A percentile compares a stretch with the other conserved stretches of the same genome.
Conservation (phyloP, 1,284 basidiomycete species). For the Boletellus deceptivus region DNA sequence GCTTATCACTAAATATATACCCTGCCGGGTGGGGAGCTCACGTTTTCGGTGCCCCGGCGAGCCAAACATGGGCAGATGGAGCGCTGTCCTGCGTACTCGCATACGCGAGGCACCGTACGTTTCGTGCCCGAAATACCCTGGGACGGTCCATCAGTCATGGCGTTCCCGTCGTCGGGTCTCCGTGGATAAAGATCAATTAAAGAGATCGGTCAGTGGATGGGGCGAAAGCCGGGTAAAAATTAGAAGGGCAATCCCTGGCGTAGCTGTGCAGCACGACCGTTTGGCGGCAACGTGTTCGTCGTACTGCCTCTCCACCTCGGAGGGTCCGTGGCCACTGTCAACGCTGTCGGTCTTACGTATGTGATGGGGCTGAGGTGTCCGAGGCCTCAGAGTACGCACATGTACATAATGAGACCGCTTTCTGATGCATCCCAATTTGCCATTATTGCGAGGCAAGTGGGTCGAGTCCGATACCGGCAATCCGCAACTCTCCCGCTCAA, state of each 20-base stretch:
- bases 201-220: background rate
- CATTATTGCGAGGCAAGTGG: background rate
- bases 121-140: background rate
- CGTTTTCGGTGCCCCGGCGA: no score
- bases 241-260: slow-evolving; percentile 1
- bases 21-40: background rate
- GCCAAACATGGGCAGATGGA: no score
- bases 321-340: background rate
- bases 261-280: slow-evolving; percentile 10
- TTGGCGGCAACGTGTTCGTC: slow-evolving; percentile 26
- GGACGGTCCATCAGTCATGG: background rate
- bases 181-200: slow-evolving; percentile 1
- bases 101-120: background rate
- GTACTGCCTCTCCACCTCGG: slow-evolving; percentile 15
- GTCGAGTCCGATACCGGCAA: background rate
- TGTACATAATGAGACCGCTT: slow-evolving; percentile 1
- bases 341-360: background rate
- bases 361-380: slow-evolving; percentile 4
- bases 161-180: slow-evolving; percentile 3
- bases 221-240: background rate
- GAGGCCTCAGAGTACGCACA: slow-evolving; percentile 8
- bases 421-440: background rate
- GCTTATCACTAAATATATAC: slow-evolving; percentile 10
- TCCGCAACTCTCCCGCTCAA: background rate
- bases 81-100: background rate